Percentiles rank a stretch among this genome's conserved stretches.
phyloP scores from a whole-genome alignment of 345 rosid genomes.

The Citropsis articulata region DNA sequence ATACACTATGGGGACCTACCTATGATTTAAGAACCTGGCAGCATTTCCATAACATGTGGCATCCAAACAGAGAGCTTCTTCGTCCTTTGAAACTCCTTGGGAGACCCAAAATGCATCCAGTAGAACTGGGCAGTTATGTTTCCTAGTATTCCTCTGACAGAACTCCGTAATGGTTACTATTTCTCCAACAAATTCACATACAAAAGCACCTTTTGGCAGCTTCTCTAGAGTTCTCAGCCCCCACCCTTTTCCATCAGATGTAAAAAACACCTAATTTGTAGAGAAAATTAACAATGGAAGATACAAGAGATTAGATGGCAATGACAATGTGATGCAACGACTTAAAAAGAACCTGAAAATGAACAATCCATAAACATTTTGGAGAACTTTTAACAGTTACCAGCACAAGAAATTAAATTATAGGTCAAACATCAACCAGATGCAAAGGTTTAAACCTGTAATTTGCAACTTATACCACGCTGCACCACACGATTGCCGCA shows the following conservation, averaged over 20 bases:
- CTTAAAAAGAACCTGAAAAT: not conserved
- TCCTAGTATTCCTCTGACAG: constrained; percentile 42
- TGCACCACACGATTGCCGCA: constrained; percentile 95
- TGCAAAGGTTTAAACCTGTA: constrained; percentile 57
- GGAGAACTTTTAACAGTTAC: not conserved
- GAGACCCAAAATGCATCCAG: constrained; percentile 91
- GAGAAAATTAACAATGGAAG: constrained; percentile 4
- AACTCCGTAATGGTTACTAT: constrained; percentile 69
- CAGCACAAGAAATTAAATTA: not conserved
- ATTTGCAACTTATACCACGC: constrained; percentile 66
- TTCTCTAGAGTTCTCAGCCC: constrained; percentile 67
- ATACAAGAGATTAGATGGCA: not conserved
- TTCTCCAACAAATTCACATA: constrained; percentile 89
- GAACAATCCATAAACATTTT: not conserved
- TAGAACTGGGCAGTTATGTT: constrained; percentile 50
- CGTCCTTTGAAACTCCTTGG: constrained; percentile 42
- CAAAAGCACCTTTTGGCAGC: constrained; percentile 75
- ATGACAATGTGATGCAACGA: not conserved
- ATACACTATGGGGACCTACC: constrained; percentile 33
- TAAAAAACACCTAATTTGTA: constrained; percentile 57
- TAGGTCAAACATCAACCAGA: not conserved
- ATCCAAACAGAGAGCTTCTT: constrained; percentile 82
- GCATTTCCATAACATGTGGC: constrained; percentile 73
- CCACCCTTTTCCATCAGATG: constrained; percentile 79
- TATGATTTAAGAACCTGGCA: constrained; percentile 87